Evolutionary conservation across 2,329 filamentous ascomycete species (phyloP).

Genomic region (Neobulgaria alba): DNA sequence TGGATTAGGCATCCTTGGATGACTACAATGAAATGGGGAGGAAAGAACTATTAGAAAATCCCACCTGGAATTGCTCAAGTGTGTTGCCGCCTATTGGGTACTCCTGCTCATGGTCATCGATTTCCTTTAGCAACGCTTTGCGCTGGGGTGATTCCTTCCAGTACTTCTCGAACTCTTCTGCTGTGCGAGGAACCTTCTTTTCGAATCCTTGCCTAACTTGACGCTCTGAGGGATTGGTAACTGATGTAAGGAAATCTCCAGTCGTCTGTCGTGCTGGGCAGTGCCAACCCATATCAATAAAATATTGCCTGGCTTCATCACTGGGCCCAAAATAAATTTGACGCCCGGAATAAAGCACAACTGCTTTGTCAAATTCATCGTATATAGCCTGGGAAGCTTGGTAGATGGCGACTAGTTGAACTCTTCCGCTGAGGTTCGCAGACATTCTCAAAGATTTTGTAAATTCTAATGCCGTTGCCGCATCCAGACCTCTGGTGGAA

Average conservation of each 20-base stretch:
- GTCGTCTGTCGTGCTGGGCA: constrained; percentile 46
- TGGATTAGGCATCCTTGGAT: no score
- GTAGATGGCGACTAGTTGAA: constrained; percentile 62
- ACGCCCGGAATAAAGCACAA: constrained; percentile 58
- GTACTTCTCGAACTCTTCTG: constrained; percentile 45
- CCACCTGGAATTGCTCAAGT: constrained; percentile 30
- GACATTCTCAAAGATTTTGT: constrained; percentile 56
- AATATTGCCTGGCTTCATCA: constrained; percentile 58
- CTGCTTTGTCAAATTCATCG: constrained; percentile 60
- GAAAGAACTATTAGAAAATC: no score
- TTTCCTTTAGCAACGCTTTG: constrained; percentile 36
- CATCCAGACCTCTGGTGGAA: constrained; percentile 61
- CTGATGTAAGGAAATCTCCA: constrained; percentile 68
- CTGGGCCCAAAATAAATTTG: constrained; percentile 67
- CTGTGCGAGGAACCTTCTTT: constrained; percentile 45
- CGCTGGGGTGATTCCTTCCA: constrained; percentile 40
- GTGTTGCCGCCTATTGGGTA: constrained; percentile 29
- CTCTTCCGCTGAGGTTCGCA: constrained; percentile 55
- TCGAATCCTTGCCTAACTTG: constrained; percentile 47
- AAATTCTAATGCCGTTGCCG: constrained; percentile 66
- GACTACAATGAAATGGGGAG: no score
- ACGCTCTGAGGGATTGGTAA: constrained; percentile 57
- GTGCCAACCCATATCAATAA: constrained; percentile 62
- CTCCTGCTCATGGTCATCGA: constrained; percentile 42
- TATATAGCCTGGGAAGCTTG: constrained; percentile 65